These are phyloP conservation scores for Saussurea involucrata DNA, from an alignment of 129 eudicot genomes.

Conservation along the genomic window DNA sequence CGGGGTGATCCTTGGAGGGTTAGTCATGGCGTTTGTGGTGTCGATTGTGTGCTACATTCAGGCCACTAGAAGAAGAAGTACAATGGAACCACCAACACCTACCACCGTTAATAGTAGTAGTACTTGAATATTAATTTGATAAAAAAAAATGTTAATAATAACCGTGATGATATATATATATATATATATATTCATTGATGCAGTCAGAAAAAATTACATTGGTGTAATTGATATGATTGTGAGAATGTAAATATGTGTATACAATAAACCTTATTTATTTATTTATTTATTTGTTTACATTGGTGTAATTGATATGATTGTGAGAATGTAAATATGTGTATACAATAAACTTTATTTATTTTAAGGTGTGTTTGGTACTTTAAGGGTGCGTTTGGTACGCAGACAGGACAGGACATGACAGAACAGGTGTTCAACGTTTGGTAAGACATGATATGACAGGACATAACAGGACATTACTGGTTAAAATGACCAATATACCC, in stretches of 20 bases:
- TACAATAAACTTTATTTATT: neutral
- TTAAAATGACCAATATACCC: no score
- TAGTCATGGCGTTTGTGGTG: slow-evolving; percentile 43
- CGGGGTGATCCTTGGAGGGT: slow-evolving; percentile 53
- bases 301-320: neutral
- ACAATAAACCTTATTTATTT: no score
- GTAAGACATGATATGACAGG: no score
- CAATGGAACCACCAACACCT: slow-evolving; percentile 35
- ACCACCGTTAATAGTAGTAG: slow-evolving; percentile 10
- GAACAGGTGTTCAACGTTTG: no score
- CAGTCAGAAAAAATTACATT: neutral
- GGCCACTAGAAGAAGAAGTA: slow-evolving; percentile 45
- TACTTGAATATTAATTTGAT: neutral
- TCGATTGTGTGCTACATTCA: slow-evolving; percentile 52
- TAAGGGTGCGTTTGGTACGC: no score
- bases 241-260: neutral
- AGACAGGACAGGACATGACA: no score
- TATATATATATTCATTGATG: neutral
- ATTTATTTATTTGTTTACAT: no score
- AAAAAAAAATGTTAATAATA: neutral
- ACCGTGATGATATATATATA: neutral
- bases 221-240: neutral
- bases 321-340: neutral
- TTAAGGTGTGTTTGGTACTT: neutral
- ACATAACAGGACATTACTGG: no score